These are phyloP conservation scores for Xylariaceae sp. DNA, from an alignment of 2,329 filamentous ascomycete species.

Conservation along the genomic window DNA sequence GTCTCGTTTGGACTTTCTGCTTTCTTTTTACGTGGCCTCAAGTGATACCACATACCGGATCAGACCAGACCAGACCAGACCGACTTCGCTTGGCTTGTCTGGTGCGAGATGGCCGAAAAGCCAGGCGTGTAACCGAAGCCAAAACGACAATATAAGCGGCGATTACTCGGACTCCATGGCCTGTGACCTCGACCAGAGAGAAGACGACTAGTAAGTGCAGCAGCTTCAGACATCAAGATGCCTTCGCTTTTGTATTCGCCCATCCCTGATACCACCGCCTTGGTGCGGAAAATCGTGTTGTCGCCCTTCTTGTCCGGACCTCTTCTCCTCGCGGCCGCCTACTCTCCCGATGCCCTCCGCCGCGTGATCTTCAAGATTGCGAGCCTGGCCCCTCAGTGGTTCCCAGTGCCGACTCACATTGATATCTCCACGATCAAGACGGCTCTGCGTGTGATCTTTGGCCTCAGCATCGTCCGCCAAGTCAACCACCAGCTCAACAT, in stretches of 20 bases:
- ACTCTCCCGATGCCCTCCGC: constrained; percentile 11
- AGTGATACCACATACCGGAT: no score
- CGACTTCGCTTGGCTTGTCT: no score
- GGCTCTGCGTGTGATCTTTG: constrained; percentile 13
- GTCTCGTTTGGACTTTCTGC: no score
- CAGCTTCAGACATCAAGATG: constrained; percentile 4
- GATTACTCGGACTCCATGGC: no score
- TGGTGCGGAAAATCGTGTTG: constrained; percentile 4
- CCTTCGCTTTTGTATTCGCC: constrained; percentile 9
- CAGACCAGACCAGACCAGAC: no score
- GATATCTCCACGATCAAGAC: constrained; percentile 1
- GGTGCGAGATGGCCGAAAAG: no score
- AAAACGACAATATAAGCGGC: no score
- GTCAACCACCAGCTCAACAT: constrained; percentile 12
- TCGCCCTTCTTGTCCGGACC: constrained; percentile 17
- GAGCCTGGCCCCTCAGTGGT: constrained; percentile 1
- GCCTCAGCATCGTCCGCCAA: constrained; percentile 4
- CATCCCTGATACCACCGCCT: background rate
- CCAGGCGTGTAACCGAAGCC: no score
- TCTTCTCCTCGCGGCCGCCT: constrained; percentile 12
- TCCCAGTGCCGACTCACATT: background rate
- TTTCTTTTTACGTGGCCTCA: no score
- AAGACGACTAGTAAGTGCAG: background rate
- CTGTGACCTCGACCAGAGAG: background rate
- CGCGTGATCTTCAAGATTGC: constrained; percentile 1